Evolutionary conservation across 768 basidiomycete species (phyloP), one percentile per base, ranked within the genome.

Genomic region (Rhodotorula toruloides): DNA sequence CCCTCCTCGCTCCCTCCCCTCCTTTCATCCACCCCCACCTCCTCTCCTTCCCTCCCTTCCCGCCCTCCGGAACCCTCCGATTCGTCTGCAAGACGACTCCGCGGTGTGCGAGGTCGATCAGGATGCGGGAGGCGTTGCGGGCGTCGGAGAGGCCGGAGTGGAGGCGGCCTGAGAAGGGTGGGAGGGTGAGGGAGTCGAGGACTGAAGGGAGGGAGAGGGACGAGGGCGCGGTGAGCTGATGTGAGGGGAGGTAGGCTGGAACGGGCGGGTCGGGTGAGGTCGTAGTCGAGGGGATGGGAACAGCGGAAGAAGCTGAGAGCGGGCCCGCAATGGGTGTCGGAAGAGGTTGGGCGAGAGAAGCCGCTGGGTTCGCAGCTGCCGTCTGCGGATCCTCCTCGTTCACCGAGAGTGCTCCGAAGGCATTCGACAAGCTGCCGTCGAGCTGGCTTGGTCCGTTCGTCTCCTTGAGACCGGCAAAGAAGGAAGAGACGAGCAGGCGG

Each of bases 131-230:
- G 62, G 97, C 84, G 77, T 99, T 99, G 37, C 89, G 86, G 42
- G 89, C 83, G 78, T 99, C 93, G 78, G 92, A 91, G 42, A 94
- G 87, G 31, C 94, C 94, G 74, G 85, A 85, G 78, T 98, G 94
- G 61, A 85, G 81, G 72, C 88, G 84, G 29, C 94, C 93, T 76
- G 87, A 80, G 75, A 98, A 98, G 12, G 82, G 81, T 9, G 83
- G 81, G 52, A 97, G 79, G 16, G 82, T 83, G 48, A 97, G 84
- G n/a, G 81, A 81, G 42, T 81, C 81, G 53, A 96, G 80, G 77
- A 93, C 90, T n/a, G 83, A 82, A 43, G 84, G 77, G 60, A 94
- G 86, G 67, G 88, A 88, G 61, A 90, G 77, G 39, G 79, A 77
- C 8, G 71, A n/a, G 29, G 71, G 68, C 4, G 67, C 50, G 25